phyloP scores from a whole-genome alignment of 225 moss, liverwort and hornwort genomes.

The Lunularia cruciata region DNA sequence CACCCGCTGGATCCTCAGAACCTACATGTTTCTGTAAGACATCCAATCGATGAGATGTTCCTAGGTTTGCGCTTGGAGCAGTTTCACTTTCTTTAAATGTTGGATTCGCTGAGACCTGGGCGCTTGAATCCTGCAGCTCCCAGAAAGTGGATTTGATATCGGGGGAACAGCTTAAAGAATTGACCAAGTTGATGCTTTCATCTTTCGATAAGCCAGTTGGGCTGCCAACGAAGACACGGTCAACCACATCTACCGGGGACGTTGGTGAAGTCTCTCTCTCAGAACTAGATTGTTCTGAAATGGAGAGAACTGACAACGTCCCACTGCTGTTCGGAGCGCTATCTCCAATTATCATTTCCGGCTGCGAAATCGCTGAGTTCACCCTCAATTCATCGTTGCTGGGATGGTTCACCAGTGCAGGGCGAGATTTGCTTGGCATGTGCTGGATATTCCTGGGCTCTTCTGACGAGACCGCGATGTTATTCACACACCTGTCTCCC shows the following conservation, averaged over 20 bases:
- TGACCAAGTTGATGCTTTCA: not conserved
- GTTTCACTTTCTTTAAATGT: not conserved
- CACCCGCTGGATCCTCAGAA: not conserved
- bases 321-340: not conserved
- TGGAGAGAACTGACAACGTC: not conserved
- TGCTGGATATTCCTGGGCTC: no score
- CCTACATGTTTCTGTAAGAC: no score
- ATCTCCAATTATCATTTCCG: no score
- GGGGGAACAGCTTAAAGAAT: slow-evolving; percentile 1
- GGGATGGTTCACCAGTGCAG: no score
- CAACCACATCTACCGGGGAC: not conserved
- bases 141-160: slow-evolving; percentile 6
- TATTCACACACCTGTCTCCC: no score
- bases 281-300: not conserved
- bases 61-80: not conserved
- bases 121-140: not conserved
- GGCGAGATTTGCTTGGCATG: no score
- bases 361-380: no score
- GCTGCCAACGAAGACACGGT: not conserved
- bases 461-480: no score
- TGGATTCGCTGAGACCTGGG: not conserved
- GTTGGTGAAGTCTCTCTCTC: not conserved
- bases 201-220: not conserved
- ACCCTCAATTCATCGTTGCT: no score
- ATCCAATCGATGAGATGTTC: not conserved